phyloP scores from a whole-genome alignment of 2,329 filamentous ascomycete species.

The Calonectria multiphialidica region DNA sequence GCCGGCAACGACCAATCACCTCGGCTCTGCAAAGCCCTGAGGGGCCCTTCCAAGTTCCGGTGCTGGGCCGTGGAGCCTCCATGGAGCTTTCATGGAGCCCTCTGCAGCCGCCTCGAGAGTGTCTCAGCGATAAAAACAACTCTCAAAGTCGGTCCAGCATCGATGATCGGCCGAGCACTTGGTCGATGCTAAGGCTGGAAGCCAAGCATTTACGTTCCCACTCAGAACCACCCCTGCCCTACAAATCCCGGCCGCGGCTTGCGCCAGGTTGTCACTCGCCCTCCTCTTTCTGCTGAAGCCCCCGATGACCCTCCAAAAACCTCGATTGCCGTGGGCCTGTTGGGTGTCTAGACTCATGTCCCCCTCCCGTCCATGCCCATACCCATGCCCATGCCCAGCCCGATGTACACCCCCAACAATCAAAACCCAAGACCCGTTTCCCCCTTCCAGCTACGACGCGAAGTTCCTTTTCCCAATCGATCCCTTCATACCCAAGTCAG shows the following conservation, averaged over 20 bases:
- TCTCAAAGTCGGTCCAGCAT: background rate
- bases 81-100: background rate
- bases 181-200: conserved; percentile 10
- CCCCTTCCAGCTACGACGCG: background rate
- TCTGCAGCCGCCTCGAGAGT: background rate
- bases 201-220: conserved; percentile 13
- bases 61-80: background rate
- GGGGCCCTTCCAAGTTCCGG: background rate
- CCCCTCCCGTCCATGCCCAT: background rate
- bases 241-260: conserved; percentile 12
- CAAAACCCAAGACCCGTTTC: background rate
- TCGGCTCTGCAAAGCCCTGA: conserved; percentile 1
- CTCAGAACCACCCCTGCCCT: background rate
- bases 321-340: background rate
- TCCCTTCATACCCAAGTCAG: background rate
- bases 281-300: background rate
- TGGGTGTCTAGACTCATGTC: conserved; percentile 15
- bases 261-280: conserved; percentile 9
- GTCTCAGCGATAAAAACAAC: conserved; percentile 7
- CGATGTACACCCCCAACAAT: conserved; percentile 1
- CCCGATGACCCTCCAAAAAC: background rate
- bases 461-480: background rate
- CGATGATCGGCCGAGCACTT: conserved; percentile 9
- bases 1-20: conserved; percentile 12
- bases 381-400: background rate